Conservation (phyloP, 768 basidiomycete genomes). For the Saitozyma sp. region DNA sequence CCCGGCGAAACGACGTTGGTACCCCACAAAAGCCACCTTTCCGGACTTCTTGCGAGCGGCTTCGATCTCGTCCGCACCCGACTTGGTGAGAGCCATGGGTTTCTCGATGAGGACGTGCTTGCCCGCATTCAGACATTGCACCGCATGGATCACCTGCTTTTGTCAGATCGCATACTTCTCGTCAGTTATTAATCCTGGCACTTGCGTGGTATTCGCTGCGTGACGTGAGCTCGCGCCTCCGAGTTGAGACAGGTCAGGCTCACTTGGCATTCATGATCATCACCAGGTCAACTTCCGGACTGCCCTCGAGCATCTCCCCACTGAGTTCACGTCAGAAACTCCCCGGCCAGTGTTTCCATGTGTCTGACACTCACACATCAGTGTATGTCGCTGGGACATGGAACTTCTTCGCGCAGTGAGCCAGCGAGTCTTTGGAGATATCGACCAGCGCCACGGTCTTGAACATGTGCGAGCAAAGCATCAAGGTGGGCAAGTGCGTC, state of each 20-base stretch:
- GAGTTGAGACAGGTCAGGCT: neutral
- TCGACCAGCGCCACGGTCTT: constrained; percentile 6
- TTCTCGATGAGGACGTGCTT: constrained; percentile 50
- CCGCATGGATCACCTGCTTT: constrained; percentile 11
- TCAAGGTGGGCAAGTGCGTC: neutral
- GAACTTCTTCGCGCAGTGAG: constrained; percentile 1
- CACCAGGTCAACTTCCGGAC: constrained; percentile 19
- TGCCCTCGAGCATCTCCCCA: constrained; percentile 9
- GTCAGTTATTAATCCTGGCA: too few species aligned
- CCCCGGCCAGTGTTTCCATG: too few species aligned
- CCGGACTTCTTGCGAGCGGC: constrained; percentile 26
- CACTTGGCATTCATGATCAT: constrained; percentile 26
- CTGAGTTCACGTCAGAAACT: neutral
- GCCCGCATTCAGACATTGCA: constrained; percentile 21
- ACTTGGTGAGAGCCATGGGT: constrained; percentile 35
- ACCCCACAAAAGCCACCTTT: constrained; percentile 39
- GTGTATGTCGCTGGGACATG: constrained; percentile 4
- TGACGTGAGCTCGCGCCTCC: too few species aligned
- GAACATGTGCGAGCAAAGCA: constrained; percentile 8
- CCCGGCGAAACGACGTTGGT: constrained; percentile 45
- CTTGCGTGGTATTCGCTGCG: too few species aligned
- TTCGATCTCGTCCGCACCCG: constrained; percentile 31
- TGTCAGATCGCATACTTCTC: neutral
- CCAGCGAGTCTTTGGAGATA: constrained; percentile 1
- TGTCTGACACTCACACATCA: constrained; percentile 1